Evolutionary conservation across 2,329 filamentous ascomycete genomes (phyloP).

Genomic region (Colletotrichum brevisporum): DNA sequence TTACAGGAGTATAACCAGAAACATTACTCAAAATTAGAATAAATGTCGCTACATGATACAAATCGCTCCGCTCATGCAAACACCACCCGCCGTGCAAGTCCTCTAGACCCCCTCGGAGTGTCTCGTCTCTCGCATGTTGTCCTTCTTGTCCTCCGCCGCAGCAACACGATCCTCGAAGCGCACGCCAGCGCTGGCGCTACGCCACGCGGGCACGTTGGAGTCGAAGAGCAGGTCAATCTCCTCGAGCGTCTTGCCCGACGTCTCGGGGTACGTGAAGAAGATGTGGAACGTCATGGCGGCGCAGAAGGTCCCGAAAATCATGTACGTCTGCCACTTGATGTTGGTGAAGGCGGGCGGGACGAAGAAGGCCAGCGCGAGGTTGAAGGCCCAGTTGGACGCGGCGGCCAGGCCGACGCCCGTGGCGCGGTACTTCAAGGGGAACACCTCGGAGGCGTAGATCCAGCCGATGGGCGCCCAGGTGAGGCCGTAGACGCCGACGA

Average conservation of each 20-base stretch:
- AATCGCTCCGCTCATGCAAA: not conserved
- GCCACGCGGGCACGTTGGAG: conserved; percentile 31
- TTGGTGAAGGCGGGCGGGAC: conserved; percentile 53
- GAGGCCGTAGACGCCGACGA: conserved; percentile 46
- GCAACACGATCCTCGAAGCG: conserved; percentile 33
- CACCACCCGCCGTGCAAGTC: not conserved
- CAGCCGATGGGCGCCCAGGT: conserved; percentile 52
- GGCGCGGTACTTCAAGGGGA: conserved; percentile 62
- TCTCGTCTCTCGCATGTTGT: not conserved
- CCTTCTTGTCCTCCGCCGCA: conserved; percentile 21
- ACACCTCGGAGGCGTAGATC: conserved; percentile 53
- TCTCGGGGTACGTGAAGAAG: conserved; percentile 49
- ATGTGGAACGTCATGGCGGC: conserved; percentile 42
- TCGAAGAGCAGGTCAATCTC: conserved; percentile 43
- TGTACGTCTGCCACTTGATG: conserved; percentile 45
- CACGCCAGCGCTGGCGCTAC: conserved; percentile 15
- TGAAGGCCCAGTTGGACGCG: conserved; percentile 65
- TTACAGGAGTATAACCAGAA: too few relatives aligned
- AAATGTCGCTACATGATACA: not conserved
- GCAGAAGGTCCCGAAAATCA: conserved; percentile 42
- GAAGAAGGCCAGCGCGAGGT: conserved; percentile 64
- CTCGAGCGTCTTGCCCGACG: conserved; percentile 45
- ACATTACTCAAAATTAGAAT: not conserved
- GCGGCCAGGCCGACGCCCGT: conserved; percentile 69
- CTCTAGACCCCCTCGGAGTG: conserved; percentile 22